Conservation (phyloP, 73 alveolate genomes). For the Tetrahymena malaccensis region DNA sequence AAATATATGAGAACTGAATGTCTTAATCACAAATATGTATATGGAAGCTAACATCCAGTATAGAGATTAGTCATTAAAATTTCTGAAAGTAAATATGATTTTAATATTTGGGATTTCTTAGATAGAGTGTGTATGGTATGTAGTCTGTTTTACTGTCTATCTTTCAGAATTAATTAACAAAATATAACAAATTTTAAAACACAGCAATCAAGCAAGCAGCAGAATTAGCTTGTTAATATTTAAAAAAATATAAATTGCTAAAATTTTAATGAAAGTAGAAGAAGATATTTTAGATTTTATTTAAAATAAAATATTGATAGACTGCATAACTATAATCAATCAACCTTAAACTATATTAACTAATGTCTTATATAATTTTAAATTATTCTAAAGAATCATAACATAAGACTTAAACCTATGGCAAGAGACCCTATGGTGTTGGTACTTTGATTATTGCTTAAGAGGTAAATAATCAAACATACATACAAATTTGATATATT, state of each 20-base stretch:
- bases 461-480: slow-evolving; percentile 41
- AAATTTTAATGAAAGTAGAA: not conserved
- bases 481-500: not conserved
- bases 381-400: slow-evolving; percentile 48
- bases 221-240: too few species aligned
- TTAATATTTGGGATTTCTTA: not conserved
- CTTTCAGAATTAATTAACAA: too few species aligned
- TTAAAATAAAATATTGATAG: too few species aligned
- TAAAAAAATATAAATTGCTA: too few species aligned
- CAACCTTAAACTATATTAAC: not conserved
- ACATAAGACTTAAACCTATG: slow-evolving; percentile 80
- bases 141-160: not conserved
- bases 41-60: slow-evolving; percentile 77
- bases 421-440: slow-evolving; percentile 98
- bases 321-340: not conserved
- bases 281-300: not conserved
- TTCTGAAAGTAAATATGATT: slow-evolving; percentile 53
- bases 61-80: slow-evolving; percentile 75
- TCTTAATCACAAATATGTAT: slow-evolving; percentile 79
- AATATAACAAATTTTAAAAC: not conserved
- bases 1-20: slow-evolving; percentile 92
- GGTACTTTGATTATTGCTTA: slow-evolving; percentile 83
- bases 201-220: not conserved
- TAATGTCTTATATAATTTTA: not conserved
- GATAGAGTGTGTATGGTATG: not conserved